Conservation (phyloP, 495 filamentous ascomycete genomes). For the Daldinia decipiens region DNA sequence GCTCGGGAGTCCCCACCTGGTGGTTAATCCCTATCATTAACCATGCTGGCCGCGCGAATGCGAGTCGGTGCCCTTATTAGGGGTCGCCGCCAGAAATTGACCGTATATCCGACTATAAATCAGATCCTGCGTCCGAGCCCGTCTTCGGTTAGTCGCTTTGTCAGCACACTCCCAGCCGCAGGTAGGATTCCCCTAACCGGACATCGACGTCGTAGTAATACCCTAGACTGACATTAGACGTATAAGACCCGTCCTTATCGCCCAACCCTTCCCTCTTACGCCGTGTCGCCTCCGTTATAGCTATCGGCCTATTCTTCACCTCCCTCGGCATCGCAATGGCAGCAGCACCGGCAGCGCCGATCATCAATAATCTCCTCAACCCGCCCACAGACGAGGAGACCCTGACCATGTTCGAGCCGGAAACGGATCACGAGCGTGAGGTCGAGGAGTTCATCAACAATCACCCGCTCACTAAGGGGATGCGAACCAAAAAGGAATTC, state of each 20-base stretch:
- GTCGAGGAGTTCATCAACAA: conserved; percentile 77
- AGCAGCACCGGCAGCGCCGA: conserved; percentile 57
- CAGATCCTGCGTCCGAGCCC: conserved; percentile 21
- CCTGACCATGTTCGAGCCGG: conserved; percentile 70
- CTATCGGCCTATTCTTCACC: conserved; percentile 57
- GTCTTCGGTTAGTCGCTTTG: conserved; percentile 23
- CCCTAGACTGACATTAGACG: conserved; percentile 14
- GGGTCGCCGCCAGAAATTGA: conserved; percentile 26
- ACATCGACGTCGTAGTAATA: conserved; percentile 1
- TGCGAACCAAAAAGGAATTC: conserved; percentile 75
- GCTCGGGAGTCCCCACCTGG: conserved; percentile 20
- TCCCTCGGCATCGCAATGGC: conserved; percentile 65
- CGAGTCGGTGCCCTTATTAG: conserved; percentile 28
- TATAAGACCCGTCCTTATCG: conserved; percentile 9
- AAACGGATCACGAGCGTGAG: conserved; percentile 66
- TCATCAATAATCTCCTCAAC: conserved; percentile 58
- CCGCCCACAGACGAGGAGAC: conserved; percentile 77
- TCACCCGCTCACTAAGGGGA: conserved; percentile 73
- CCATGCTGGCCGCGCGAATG: conserved; percentile 32
- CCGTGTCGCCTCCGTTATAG: conserved; percentile 42
- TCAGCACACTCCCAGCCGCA: conserved; percentile 39
- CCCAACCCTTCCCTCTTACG: conserved; percentile 35
- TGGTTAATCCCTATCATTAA: conserved; percentile 16
- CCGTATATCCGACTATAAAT: conserved; percentile 36
- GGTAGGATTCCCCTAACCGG: conserved; percentile 28